Conservation (phyloP, 495 filamentous ascomycete species). For the Penicillium bovifimosum region DNA sequence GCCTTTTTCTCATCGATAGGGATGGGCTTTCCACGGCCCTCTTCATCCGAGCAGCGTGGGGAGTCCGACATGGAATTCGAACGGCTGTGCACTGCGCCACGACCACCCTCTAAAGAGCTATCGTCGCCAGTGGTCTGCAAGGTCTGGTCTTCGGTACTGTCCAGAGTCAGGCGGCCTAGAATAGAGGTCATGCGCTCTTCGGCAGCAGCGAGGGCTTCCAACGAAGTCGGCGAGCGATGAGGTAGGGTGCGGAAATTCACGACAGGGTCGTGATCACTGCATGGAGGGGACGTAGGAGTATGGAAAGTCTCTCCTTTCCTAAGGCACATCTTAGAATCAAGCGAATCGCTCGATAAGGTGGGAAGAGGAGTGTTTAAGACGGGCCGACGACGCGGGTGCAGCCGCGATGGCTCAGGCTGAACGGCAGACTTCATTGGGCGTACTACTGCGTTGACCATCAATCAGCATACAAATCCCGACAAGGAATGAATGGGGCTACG, state of each 20-base stretch:
- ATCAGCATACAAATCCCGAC: conserved; percentile 10
- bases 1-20: conserved; percentile 13
- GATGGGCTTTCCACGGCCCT: neutral
- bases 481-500: conserved; percentile 1
- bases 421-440: conserved; percentile 20
- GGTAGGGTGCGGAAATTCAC: conserved; percentile 43
- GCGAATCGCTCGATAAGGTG: conserved; percentile 21
- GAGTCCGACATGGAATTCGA: neutral
- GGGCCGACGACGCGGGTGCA: conserved; percentile 34
- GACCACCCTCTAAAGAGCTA: neutral
- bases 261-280: conserved; percentile 38
- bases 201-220: conserved; percentile 43
- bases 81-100: neutral
- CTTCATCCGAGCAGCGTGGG: neutral
- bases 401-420: conserved; percentile 20
- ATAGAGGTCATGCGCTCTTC: conserved; percentile 46
- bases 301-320: conserved; percentile 51
- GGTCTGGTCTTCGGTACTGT: conserved; percentile 24
- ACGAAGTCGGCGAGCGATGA: conserved; percentile 46
- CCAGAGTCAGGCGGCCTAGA: conserved; percentile 38
- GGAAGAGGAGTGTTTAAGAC: conserved; percentile 29
- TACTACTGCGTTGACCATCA: conserved; percentile 6
- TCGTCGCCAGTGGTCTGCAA: neutral
- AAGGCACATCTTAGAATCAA: conserved; percentile 27
- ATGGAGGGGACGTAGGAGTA: conserved; percentile 37